Percentiles rank a stretch among this genome's conserved stretches.
Conservation (phyloP, 371 early-diverging fungal species). For the Apophysomyces trapeziformis region DNA sequence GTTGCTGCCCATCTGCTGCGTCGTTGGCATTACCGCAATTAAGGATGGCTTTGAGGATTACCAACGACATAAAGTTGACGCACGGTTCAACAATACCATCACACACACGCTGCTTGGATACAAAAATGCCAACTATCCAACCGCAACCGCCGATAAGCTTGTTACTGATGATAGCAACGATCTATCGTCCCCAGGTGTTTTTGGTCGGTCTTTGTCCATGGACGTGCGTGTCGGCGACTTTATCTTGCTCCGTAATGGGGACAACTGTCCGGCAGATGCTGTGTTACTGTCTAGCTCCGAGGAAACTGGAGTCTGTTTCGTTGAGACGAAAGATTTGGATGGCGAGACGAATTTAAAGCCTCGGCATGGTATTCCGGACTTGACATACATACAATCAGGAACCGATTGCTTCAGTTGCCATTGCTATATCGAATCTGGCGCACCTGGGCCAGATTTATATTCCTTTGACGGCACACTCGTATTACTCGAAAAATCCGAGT, state of each 20-base stretch:
- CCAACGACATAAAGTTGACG: slow-evolving; percentile 90
- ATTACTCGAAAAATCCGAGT: slow-evolving; percentile 30
- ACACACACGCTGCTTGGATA: slow-evolving; percentile 75
- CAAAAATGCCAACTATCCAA: slow-evolving; percentile 73
- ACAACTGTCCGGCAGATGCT: slow-evolving; percentile 92
- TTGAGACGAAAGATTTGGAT: slow-evolving; percentile 95
- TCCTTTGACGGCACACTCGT: slow-evolving; percentile 63
- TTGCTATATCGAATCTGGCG: slow-evolving; percentile 71
- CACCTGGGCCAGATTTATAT: slow-evolving; percentile 74
- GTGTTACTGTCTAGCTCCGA: slow-evolving; percentile 82
- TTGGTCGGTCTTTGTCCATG: slow-evolving; percentile 43
- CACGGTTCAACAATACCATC: slow-evolving; percentile 79
- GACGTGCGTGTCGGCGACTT: slow-evolving; percentile 93
- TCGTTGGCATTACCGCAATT: slow-evolving; percentile 87
- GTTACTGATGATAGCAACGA: not conserved
- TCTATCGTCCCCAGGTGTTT: slow-evolving; percentile 15
- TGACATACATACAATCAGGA: slow-evolving; percentile 63
- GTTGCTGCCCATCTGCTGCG: slow-evolving; percentile 86
- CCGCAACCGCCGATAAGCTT: not conserved
- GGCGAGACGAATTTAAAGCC: slow-evolving; percentile 97
- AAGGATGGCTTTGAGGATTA: slow-evolving; percentile 98
- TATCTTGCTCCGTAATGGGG: slow-evolving; percentile 79
- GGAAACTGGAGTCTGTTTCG: slow-evolving; percentile 75
- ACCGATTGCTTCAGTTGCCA: slow-evolving; percentile 63
- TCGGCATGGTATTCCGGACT: slow-evolving; percentile 66